Conservation (phyloP, 2,329 filamentous ascomycete genomes). For the Lachnellula subtilissima region DNA sequence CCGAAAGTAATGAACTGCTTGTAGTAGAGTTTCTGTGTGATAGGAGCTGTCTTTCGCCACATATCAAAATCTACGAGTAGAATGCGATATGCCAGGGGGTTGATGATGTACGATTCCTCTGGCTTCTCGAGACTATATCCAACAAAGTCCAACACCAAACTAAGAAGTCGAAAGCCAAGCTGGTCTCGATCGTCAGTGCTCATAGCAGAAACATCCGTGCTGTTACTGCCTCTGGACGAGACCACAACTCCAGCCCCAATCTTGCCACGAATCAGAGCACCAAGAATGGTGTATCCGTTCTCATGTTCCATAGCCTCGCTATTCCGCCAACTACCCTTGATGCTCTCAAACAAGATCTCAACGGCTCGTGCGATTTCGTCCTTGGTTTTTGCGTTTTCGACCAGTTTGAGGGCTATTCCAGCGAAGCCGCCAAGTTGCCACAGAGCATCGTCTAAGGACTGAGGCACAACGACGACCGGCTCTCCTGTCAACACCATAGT, state of each 20-base stretch:
- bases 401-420: constrained; percentile 74
- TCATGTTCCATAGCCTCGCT: constrained; percentile 98
- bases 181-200: constrained; percentile 50
- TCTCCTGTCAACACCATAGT: constrained; percentile 77
- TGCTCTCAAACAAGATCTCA: constrained; percentile 78
- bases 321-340: constrained; percentile 91
- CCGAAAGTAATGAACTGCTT: constrained; percentile 86
- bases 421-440: constrained; percentile 94
- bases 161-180: constrained; percentile 61
- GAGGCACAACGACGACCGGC: constrained; percentile 75
- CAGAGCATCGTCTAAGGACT: constrained; percentile 81
- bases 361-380: constrained; percentile 72
- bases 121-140: constrained; percentile 79
- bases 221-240: constrained; percentile 28
- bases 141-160: constrained; percentile 76
- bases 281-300: constrained; percentile 86
- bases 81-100: constrained; percentile 88
- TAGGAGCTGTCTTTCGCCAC: constrained; percentile 74
- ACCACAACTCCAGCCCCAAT: constrained; percentile 51
- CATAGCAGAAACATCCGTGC: constrained; percentile 34
- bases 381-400: constrained; percentile 68
- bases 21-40: constrained; percentile 86
- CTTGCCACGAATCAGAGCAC: constrained; percentile 78
- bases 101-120: constrained; percentile 87
- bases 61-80: constrained; percentile 89